Evolutionary conservation across 1,139 yeast species (phyloP), one percentile per base, ranked within the genome.

Genomic region (Zygosaccharomyces pseudobailii): DNA sequence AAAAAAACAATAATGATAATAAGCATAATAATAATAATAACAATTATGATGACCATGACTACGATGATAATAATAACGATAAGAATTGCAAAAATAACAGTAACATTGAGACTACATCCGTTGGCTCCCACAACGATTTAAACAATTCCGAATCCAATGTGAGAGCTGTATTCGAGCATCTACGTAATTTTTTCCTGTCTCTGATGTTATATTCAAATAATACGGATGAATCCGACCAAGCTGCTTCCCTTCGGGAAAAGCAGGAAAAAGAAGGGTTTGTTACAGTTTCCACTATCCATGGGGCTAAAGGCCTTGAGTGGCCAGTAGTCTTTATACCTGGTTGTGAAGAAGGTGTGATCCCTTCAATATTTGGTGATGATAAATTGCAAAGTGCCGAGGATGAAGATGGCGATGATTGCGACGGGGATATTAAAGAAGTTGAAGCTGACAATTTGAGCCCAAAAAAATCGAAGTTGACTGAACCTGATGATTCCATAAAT

Each of bases 291-390:
- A 92, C 97, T 0, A 84, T 92, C 10, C 98, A 92, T 65, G 88
- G 90, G 0, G 81, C 97, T 2, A 92, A 92, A 62, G 97, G 97
- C 1, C 71, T 89, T 4, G 97, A 92, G 65, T 92, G 97, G 97
- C 92, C 95, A 0, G 78, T 86, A 5, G 97, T 92, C 0, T 87
- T 88, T 61, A 76, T 88, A 9, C 90, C 95, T 0, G 83, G 85
- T 0, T 68, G 85, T 24, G 71, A 78, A 13, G 87, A 84, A 42
- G 80, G 81, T 1, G 61, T 73, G 6, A 67, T 82, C n/a, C 89
- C 88, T 23, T 78, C 74, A 37, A 62, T 63, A 30, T 71, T 71
- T 62, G 75, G 73, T 23, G 67, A 67, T 3, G 70, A 68, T 1
- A 63, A 62, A 3, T 66, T 60, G 3, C 63, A 57, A 5, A 75